Evolutionary conservation across 306 rosid species (phyloP).

Genomic region (Ammopiptanthus mongolicus): DNA sequence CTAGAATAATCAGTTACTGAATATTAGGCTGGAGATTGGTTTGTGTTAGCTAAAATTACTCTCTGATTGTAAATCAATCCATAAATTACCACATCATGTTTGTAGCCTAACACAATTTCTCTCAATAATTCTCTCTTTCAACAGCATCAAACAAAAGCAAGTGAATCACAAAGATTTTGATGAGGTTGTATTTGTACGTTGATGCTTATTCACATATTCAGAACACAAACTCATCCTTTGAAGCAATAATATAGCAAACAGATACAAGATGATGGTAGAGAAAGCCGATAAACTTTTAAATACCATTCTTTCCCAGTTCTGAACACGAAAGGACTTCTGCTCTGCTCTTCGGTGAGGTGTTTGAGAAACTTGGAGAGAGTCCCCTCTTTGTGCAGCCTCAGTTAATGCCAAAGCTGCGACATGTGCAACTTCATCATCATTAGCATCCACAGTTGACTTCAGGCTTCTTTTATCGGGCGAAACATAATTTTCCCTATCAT

Average conservation of each 20-base stretch:
- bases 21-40: background rate
- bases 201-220: conserved; percentile 29
- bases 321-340: conserved; percentile 38
- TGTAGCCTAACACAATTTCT: background rate
- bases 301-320: conserved; percentile 53
- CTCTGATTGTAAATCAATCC: background rate
- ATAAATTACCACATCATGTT: background rate
- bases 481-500: conserved; percentile 29
- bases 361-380: conserved; percentile 55
- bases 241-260: background rate
- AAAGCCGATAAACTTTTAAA: background rate
- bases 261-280: background rate
- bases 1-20: no score
- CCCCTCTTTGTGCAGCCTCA: conserved; percentile 64
- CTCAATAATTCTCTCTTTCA: background rate
- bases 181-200: conserved; percentile 23
- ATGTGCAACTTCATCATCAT: conserved; percentile 52
- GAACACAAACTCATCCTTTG: background rate
- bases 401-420: conserved; percentile 55
- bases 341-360: conserved; percentile 33
- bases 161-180: conserved; percentile 34
- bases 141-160: conserved; percentile 20
- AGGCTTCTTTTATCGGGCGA: conserved; percentile 41
- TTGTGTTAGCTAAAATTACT: background rate
- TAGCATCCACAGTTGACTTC: conserved; percentile 42